Conservation (phyloP, 495 filamentous ascomycete species). For the Aspergillus olivimuriae region DNA sequence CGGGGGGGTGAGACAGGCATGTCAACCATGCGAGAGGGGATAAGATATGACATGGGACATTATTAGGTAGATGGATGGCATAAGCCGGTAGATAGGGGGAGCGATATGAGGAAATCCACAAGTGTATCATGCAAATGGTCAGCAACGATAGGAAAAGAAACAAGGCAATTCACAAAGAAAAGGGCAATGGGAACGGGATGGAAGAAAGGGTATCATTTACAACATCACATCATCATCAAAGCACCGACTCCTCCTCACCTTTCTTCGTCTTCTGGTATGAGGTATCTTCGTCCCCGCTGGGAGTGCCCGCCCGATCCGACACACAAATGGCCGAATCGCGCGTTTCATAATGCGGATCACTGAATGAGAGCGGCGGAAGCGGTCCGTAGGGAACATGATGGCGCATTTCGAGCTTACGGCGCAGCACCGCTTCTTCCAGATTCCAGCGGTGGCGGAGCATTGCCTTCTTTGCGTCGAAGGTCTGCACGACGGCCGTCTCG, state of each 20-base stretch:
- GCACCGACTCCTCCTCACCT: constrained; percentile 11
- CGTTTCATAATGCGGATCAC: constrained; percentile 15
- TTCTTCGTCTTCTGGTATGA: constrained; percentile 13
- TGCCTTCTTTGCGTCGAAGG: constrained; percentile 45
- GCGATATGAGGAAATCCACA: neutral
- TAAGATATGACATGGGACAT: constrained; percentile 14
- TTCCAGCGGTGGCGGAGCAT: constrained; percentile 52
- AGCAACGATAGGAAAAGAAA: constrained; percentile 6
- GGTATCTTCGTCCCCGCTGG: constrained; percentile 10
- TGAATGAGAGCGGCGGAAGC: constrained; percentile 37
- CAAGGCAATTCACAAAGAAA: constrained; percentile 5
- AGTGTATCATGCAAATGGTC: constrained; percentile 10
- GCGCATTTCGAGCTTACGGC: constrained; percentile 50
- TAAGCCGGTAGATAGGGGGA: neutral
- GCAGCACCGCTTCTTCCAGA: constrained; percentile 56
- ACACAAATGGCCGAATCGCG: constrained; percentile 23
- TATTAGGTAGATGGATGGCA: too few relatives aligned
- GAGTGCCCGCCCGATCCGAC: constrained; percentile 7
- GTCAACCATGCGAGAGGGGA: neutral
- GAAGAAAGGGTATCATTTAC: constrained; percentile 22
- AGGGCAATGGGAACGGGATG: neutral
- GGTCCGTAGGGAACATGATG: constrained; percentile 44
- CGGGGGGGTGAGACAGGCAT: neutral
- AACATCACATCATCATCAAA: constrained; percentile 19
- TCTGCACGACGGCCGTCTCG: constrained; percentile 40